phyloP scores from a whole-genome alignment of 176 grass and related monocot species.

The Dendrocalamus sinicus region DNA sequence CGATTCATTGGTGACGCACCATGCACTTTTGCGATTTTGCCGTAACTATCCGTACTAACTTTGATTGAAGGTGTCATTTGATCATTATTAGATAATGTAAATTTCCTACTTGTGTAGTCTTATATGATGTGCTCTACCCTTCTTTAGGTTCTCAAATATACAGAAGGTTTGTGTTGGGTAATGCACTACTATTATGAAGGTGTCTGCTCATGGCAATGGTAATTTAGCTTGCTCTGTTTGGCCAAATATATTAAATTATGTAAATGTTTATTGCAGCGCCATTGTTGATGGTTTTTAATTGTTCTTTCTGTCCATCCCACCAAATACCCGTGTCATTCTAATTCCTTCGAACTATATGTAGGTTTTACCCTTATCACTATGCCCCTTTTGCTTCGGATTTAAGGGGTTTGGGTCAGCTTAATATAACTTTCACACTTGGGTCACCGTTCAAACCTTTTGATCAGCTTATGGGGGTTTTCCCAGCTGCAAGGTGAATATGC shows the following conservation, averaged over 20 bases:
- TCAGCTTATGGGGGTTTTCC: conserved; percentile 99
- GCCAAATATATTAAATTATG: conserved; percentile 17
- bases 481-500: conserved; percentile 83
- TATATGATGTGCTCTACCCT: conserved; percentile 16
- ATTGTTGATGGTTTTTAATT: neutral
- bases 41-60: neutral
- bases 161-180: conserved; percentile 97
- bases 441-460: conserved; percentile 94
- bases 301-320: neutral
- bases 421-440: conserved; percentile 78
- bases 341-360: conserved; percentile 40
- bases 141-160: conserved; percentile 73
- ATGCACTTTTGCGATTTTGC: neutral
- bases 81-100: neutral
- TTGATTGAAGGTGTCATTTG: conserved; percentile 3
- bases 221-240: conserved; percentile 36
- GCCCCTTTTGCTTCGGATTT: conserved; percentile 99
- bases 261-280: conserved; percentile 18
- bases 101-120: neutral
- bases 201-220: conserved; percentile 98
- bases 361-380: conserved; percentile 99
- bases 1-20: neutral
- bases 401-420: conserved; percentile 64
- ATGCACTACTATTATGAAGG: conserved; percentile 99
- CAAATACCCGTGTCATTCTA: conserved; percentile 9